Percentiles rank a stretch among this genome's conserved stretches.
Evolutionary conservation across 257 asterid species (phyloP).

Genomic region (Cinchona pubescens): DNA sequence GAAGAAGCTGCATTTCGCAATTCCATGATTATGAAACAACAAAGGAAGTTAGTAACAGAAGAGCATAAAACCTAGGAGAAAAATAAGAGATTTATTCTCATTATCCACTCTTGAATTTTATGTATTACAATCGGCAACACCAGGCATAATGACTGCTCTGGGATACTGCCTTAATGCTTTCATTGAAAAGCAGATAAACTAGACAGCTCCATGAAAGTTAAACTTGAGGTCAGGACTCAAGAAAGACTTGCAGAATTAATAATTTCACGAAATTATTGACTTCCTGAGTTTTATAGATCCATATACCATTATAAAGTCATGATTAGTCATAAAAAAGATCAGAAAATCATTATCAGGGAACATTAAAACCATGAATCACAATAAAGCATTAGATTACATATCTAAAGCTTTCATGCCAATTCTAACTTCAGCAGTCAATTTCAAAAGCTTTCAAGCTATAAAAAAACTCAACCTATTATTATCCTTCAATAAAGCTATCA

Average conservation of each 20-base stretch:
- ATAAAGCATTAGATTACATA: background rate
- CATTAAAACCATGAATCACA: background rate
- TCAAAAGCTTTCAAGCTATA: slow-evolving; percentile 1
- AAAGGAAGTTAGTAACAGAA: background rate
- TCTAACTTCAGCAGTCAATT: background rate
- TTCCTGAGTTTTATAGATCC: background rate
- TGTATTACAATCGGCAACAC: background rate
- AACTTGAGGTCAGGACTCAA: background rate
- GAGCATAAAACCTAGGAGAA: background rate
- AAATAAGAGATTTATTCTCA: background rate
- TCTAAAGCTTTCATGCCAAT: background rate
- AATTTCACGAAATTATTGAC: background rate
- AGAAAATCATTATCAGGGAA: background rate
- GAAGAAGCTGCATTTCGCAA: slow-evolving; percentile 32
- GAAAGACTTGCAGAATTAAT: background rate
- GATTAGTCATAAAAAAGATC: background rate
- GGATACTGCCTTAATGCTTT: no score
- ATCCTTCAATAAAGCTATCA: background rate
- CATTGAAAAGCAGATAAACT: no score
- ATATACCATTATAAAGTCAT: background rate
- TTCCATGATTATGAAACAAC: background rate
- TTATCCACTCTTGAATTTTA: background rate
- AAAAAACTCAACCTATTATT: background rate
- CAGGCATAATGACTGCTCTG: background rate
- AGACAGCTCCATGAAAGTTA: background rate